Base-by-base conservation (phyloP, 1,284 basidiomycete genomes). In the Phellinidium pouzarii region DNA sequence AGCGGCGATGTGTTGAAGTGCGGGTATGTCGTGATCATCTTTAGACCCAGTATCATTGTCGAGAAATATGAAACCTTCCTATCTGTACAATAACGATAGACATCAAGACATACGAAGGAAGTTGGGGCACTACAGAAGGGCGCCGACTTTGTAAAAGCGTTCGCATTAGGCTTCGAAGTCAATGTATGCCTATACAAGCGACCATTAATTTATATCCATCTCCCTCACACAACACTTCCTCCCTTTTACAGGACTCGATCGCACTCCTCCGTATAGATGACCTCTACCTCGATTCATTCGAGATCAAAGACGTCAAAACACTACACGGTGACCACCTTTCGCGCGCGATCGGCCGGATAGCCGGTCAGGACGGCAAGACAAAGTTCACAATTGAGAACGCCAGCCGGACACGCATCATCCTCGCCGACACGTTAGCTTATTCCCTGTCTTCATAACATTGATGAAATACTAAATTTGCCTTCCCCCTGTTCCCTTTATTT, bases 321-420 rank as follows among this genome's bases (percentile, higher is more conserved):
- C 76, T 99, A 3, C 94, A 97, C 59, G 95, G 95, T 1, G 96
- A 99, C 65, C 96, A 99, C 67, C 75, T 99, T 9, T 89, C 91
- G 14, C 86, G 95, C 59, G 95, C 95, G 9, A 98, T 99, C 56
- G 95, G 91, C 61, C 92, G 95, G 61, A 97, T 99, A 65, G 95
- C 95, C 6, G 95, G 95, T 8, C 94, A 99, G 67, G 93, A 97
- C 59, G 95, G 95, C 45, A 94, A 96, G 71, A 98, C 95, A 2
- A 93, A 97, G 65, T 98, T 97, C 69, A 95, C 95, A 0, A 98
- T 99, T 53, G 95, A 99, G 73, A 99, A 99, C 64, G 83, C 94
- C 1, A 94, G 88, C 62, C 80, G 95, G 55, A 99, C 95, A 20
- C 86, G 95, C 34, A 94, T 99, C 53, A 92, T 99, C 29, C 81